These are phyloP conservation scores for Podospora pseudocomata DNA, from an alignment of 495 filamentous ascomycete species.

Conservation along the genomic window DNA sequence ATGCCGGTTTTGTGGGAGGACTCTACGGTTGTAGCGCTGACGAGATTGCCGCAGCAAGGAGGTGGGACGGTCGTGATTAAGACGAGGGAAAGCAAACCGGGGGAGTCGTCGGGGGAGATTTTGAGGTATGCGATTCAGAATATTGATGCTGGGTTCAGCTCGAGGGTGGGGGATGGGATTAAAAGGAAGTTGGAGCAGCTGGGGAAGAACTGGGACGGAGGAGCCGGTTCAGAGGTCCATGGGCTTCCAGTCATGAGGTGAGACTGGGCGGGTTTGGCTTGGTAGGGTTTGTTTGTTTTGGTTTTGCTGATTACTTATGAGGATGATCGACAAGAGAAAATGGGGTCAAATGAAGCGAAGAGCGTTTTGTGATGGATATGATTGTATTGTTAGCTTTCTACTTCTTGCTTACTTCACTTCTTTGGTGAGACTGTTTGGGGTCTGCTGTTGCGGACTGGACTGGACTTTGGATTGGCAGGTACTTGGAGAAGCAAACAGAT, in stretches of 20 bases:
- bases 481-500: not conserved
- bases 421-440: not conserved
- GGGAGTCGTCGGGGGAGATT: constrained; percentile 38
- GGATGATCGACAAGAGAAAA: not conserved
- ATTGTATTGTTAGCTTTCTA: not conserved
- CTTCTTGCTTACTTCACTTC: not conserved
- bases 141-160: constrained; percentile 43
- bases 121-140: constrained; percentile 43
- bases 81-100: not conserved
- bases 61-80: constrained; percentile 24
- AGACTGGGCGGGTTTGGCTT: not conserved
- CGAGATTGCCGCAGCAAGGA: constrained; percentile 24
- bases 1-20: constrained; percentile 37
- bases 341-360: not conserved
- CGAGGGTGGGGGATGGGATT: constrained; percentile 46
- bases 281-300: not conserved
- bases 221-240: not conserved
- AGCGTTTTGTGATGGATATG: not conserved
- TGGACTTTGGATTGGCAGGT: not conserved
- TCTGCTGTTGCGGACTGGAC: not conserved
- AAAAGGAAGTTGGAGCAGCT: constrained; percentile 42
- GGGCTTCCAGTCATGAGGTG: constrained; percentile 14
- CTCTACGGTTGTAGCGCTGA: constrained; percentile 39
- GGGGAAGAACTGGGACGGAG: constrained; percentile 30
- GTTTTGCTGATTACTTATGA: not conserved